Conservation (phyloP, 495 filamentous ascomycete species). For the Terfezia claveryi region DNA sequence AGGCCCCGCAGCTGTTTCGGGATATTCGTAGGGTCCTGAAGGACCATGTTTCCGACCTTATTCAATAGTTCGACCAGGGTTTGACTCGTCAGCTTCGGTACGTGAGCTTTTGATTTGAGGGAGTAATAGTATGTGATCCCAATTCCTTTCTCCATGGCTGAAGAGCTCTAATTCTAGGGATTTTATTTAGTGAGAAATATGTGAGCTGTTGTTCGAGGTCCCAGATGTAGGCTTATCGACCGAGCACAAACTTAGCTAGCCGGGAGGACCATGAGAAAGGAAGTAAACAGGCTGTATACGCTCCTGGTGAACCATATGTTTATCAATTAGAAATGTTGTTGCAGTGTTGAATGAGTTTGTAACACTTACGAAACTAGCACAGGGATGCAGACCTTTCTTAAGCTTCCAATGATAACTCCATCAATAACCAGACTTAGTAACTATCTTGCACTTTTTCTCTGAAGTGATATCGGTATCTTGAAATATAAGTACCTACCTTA, state of each 20-base stretch:
- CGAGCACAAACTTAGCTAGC: background rate
- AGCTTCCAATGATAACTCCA: too few relatives aligned
- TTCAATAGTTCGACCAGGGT: slow-evolving; percentile 79
- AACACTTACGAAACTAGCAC: too few relatives aligned
- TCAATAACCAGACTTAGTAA: too few relatives aligned
- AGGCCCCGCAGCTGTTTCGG: slow-evolving; percentile 63
- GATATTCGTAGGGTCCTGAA: slow-evolving; percentile 49
- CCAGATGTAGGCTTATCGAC: background rate
- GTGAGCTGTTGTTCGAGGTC: slow-evolving; percentile 28
- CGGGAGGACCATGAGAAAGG: background rate
- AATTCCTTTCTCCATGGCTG: slow-evolving; percentile 62
- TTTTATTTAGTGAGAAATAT: slow-evolving; percentile 74
- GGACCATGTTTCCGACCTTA: slow-evolving; percentile 72
- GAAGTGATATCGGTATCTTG: too few relatives aligned
- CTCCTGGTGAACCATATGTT: background rate
- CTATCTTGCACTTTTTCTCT: too few relatives aligned
- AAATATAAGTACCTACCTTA: too few relatives aligned
- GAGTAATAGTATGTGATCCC: slow-evolving; percentile 76
- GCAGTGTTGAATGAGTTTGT: too few relatives aligned
- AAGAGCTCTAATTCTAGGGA: slow-evolving; percentile 62
- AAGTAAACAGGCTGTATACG: background rate
- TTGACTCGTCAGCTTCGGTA: slow-evolving; percentile 68
- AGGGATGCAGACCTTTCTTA: too few relatives aligned
- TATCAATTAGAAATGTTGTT: too few relatives aligned
- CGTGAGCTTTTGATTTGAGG: slow-evolving; percentile 80